Percentiles rank a stretch among this genome's conserved stretches.
These are phyloP conservation scores for Luzula sylvatica DNA, from an alignment of 176 grass and related monocot genomes.

Conservation along the genomic window DNA sequence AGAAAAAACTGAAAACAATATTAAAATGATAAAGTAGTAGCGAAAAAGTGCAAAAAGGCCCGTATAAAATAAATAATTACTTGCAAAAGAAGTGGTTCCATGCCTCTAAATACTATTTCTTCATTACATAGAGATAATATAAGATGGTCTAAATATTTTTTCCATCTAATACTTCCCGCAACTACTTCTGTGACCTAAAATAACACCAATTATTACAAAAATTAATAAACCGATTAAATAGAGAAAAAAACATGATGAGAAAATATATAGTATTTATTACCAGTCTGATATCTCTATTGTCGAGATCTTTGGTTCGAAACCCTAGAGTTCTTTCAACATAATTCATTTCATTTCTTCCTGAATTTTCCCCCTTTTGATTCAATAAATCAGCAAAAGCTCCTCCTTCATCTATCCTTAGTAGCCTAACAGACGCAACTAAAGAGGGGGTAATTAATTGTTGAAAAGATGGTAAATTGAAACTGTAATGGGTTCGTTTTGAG, in stretches of 20 bases:
- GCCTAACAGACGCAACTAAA: constrained; percentile 66
- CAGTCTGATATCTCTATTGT: constrained; percentile 77
- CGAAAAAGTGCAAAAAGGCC: neutral
- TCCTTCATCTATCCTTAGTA: constrained; percentile 72
- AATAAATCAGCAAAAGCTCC: constrained; percentile 83
- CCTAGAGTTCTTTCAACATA: constrained; percentile 87
- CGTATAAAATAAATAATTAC: constrained; percentile 26
- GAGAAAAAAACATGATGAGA: neutral
- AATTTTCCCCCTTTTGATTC: constrained; percentile 55
- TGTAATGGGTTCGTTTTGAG: no score
- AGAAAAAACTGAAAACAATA: neutral
- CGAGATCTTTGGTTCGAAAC: constrained; percentile 60
- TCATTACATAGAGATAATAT: constrained; percentile 81
- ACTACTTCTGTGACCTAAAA: constrained; percentile 76
- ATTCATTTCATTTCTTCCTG: constrained; percentile 57
- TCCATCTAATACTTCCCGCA: constrained; percentile 81
- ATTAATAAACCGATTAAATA: constrained; percentile 7
- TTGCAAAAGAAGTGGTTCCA: constrained; percentile 84
- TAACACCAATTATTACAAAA: constrained; percentile 5
- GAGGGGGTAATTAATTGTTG: constrained; percentile 5
- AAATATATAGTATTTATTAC: constrained; percentile 28
- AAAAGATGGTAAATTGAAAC: neutral
- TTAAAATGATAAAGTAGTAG: neutral
- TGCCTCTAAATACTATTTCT: constrained; percentile 65
- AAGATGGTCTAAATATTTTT: constrained; percentile 80